Base-by-base conservation (phyloP, 2,329 filamentous ascomycete species). In the Aplosporella prunicola region DNA sequence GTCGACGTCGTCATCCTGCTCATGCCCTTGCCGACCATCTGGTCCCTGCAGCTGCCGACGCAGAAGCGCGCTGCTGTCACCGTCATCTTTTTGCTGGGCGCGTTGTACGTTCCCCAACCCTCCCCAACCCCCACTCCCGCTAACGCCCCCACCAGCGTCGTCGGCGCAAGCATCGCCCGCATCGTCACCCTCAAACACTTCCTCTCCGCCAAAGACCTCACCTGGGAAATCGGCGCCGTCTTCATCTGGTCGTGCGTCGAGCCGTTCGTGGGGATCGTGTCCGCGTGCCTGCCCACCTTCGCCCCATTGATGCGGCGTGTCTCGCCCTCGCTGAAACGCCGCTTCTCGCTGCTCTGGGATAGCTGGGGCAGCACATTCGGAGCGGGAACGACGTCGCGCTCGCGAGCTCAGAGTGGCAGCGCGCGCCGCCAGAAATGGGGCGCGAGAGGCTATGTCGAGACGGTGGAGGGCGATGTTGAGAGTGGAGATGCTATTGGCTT, bases 241-340 rank as follows among this genome's bases (percentile, higher is more conserved):
- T 57, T 57, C 41, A 47, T 56, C 6, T 55, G 58, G 49, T 58
- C 56, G 6, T 52, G 48, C 23, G 45, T 59, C 18, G 58, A 61
- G 41, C 51, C 56, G 7, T 53, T 51, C 14, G 48, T 57, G 9
- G 58, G 54, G n/a, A 58, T 62, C 34, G 47, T 62, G 9, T 58
- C 53, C 18, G 57, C 56, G 10, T 61, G 58, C 32, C 49, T 62
- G 10, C 58, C 35, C 4, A 31, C 35, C 9, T 37, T 37, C 18
- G 35, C 24, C 5, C 35, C 35, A n/a, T n/a, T n/a, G n/a, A n/a
- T n/a, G n/a, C n/a, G n/a, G n/a, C n/a, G n/a, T n/a, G n/a, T n/a
- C n/a, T n/a, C n/a, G n/a, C n/a, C n/a, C n/a, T n/a, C n/a, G n/a
- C n/a, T n/a, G n/a, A n/a, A n/a, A n/a, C n/a, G n/a, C n/a, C n/a